Percentiles rank a stretch among this genome's conserved stretches.
Evolutionary conservation across 2,329 filamentous ascomycete genomes (phyloP).

Genomic region (Pestalotiopsis sp.): DNA sequence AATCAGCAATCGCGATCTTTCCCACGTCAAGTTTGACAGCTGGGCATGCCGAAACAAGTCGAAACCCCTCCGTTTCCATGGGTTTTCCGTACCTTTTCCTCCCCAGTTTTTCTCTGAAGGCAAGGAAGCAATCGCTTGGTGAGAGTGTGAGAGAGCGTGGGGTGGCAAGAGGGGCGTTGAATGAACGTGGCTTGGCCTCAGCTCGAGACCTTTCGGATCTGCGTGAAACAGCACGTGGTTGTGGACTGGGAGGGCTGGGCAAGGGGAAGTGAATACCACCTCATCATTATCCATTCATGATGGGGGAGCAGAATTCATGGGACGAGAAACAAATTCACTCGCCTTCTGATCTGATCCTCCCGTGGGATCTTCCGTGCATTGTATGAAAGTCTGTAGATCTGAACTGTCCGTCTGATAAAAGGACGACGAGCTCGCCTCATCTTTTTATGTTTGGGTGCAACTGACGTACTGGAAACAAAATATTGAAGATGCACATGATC

Average conservation of each 20-base stretch:
- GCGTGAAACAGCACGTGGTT: conserved; percentile 8
- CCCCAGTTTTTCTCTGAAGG: too few relatives aligned
- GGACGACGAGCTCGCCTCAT: not conserved
- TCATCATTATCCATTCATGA: not conserved
- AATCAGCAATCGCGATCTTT: not conserved
- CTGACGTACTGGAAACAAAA: not conserved
- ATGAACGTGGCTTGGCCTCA: not conserved
- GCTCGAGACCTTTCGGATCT: not conserved
- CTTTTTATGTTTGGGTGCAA: not conserved
- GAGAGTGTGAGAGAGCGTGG: not conserved
- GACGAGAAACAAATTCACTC: not conserved
- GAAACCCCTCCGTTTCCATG: not conserved
- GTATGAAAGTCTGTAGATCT: not conserved
- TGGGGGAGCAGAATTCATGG: not conserved
- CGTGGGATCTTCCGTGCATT: not conserved
- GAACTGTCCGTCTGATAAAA: not conserved
- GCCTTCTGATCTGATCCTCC: not conserved
- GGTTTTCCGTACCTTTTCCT: not conserved
- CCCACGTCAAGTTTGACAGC: not conserved
- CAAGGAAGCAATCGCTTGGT: not conserved
- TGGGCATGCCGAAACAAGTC: not conserved
- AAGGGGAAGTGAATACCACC: not conserved
- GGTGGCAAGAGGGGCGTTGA: not conserved
- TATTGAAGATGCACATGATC: not conserved
- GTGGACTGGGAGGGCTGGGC: not conserved